Evolutionary conservation across 371 early-diverging fungal species (phyloP).

Genomic region (Polyrhizophydium stewartii): DNA sequence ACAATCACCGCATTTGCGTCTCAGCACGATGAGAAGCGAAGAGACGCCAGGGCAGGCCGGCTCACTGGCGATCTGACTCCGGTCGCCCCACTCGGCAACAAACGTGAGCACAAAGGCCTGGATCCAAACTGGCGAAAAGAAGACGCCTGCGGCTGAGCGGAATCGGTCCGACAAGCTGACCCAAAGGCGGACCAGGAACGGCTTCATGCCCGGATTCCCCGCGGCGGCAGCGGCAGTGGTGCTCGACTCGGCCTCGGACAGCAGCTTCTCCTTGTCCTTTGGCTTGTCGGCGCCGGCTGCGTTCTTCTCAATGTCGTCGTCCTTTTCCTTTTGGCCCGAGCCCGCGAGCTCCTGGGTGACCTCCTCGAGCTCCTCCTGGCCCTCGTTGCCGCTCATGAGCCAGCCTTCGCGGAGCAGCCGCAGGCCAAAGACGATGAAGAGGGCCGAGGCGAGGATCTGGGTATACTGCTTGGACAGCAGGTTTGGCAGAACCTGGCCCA

Average conservation of each 20-base stretch:
- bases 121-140: conserved; percentile 86
- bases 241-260: neutral
- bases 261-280: neutral
- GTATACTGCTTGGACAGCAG: conserved; percentile 81
- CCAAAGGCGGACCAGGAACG: too few species aligned
- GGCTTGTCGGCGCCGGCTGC: neutral
- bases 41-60: conserved; percentile 4
- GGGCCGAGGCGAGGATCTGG: conserved; percentile 70
- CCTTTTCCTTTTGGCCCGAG: conserved; percentile 60
- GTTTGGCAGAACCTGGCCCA: conserved; percentile 86
- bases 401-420: conserved; percentile 83
- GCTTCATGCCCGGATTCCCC: too few species aligned
- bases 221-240: neutral
- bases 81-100: conserved; percentile 97
- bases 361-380: conserved; percentile 80
- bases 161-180: too few species aligned
- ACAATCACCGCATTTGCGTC: too few species aligned
- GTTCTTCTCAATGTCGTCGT: conserved; percentile 49
- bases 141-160: conserved; percentile 50
- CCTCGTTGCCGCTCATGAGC: conserved; percentile 84
- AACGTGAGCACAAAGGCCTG: conserved; percentile 94
- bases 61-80: conserved; percentile 68
- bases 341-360: conserved; percentile 83
- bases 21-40: too few species aligned
- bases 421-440: conserved; percentile 89